Evolutionary conservation across 2,329 filamentous ascomycete genomes (phyloP).

Genomic region (Fusarium stilboides): DNA sequence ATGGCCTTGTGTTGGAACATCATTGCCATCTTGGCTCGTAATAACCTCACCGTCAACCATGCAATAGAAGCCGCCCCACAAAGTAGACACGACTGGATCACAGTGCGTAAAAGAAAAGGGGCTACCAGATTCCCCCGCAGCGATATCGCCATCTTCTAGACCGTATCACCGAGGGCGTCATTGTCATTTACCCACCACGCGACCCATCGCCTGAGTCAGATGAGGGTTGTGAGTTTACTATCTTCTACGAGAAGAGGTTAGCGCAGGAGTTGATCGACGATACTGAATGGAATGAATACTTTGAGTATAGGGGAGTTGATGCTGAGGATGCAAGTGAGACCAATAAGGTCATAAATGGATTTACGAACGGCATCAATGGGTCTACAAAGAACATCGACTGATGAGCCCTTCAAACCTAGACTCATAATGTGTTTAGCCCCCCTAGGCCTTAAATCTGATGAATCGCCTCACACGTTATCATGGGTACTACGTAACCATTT

Average conservation of each 20-base stretch:
- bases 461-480: too few species aligned
- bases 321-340: slow-evolving; percentile 17
- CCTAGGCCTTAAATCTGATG: too few species aligned
- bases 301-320: slow-evolving; percentile 57
- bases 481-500: too few species aligned
- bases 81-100: too few species aligned
- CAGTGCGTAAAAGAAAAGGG: too few species aligned
- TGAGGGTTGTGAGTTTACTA: slow-evolving; percentile 55
- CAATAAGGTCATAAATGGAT: background rate
- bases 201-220: slow-evolving; percentile 47
- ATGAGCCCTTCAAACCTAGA: background rate
- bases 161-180: slow-evolving; percentile 48
- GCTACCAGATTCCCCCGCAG: too few species aligned
- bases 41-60: too few species aligned
- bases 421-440: background rate
- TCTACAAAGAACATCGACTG: background rate
- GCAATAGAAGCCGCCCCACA: too few species aligned
- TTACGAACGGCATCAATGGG: background rate
- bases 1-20: too few species aligned
- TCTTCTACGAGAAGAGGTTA: slow-evolving; percentile 55
- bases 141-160: slow-evolving; percentile 55
- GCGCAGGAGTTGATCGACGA: slow-evolving; percentile 53
- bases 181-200: slow-evolving; percentile 53
- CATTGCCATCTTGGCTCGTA: too few species aligned
- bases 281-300: slow-evolving; percentile 55